Evolutionary conservation across 805 yeast genomes (phyloP).

Genomic region (Ogataea salicorniae): DNA sequence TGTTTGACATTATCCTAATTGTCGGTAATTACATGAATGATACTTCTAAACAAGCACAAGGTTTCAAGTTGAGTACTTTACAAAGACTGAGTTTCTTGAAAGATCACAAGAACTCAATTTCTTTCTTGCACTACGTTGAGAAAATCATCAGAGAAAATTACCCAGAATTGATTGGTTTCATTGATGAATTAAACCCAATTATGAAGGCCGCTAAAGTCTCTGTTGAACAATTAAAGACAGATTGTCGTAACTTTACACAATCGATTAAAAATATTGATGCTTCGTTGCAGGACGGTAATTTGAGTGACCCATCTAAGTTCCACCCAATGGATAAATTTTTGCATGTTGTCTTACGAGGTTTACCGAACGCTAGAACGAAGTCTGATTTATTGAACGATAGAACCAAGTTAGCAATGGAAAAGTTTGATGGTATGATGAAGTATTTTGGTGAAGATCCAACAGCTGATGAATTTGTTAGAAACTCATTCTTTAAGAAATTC

Average conservation of each 20-base stretch:
- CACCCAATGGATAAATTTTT: slow-evolving; percentile 83
- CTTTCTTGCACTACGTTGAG: slow-evolving; percentile 90
- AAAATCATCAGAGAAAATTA: slow-evolving; percentile 77
- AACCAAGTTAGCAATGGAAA: slow-evolving; percentile 53
- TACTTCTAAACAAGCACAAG: slow-evolving; percentile 83
- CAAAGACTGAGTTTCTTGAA: slow-evolving; percentile 87
- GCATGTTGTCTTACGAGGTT: slow-evolving; percentile 51
- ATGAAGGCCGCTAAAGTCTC: slow-evolving; percentile 64
- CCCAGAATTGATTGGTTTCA: slow-evolving; percentile 70
- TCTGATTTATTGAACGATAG: slow-evolving; percentile 61
- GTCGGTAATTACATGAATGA: slow-evolving; percentile 98
- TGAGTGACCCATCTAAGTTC: slow-evolving; percentile 70
- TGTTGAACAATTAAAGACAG: slow-evolving; percentile 73
- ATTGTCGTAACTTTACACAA: slow-evolving; percentile 59
- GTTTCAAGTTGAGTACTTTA: slow-evolving; percentile 85
- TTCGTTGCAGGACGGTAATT: slow-evolving; percentile 75
- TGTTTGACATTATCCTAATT: slow-evolving; percentile 78
- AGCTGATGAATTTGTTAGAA: slow-evolving; percentile 57
- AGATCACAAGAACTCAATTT: slow-evolving; percentile 80
- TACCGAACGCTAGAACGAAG: slow-evolving; percentile 74
- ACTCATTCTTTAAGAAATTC: slow-evolving; percentile 72
- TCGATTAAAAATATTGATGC: slow-evolving; percentile 64
- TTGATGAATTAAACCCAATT: slow-evolving; percentile 64
- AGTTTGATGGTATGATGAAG: slow-evolving; percentile 67
- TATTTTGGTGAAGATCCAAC: slow-evolving; percentile 85